Conservation (phyloP, 345 rosid genomes). For the Erodium maritimum region DNA sequence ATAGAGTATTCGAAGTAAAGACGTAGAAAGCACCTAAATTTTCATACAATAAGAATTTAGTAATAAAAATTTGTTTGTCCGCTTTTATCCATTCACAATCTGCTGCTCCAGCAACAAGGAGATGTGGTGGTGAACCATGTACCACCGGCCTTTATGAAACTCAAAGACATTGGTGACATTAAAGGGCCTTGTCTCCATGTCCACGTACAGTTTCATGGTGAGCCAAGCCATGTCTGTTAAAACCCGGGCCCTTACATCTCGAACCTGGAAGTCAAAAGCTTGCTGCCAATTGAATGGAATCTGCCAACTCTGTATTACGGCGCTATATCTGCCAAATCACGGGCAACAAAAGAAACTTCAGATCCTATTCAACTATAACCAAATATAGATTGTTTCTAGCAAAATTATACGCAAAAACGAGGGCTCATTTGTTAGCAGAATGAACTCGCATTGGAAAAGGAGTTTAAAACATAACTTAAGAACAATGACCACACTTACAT, state of each 20-base stretch:
- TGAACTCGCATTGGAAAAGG: too few species aligned
- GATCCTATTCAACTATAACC: neutral
- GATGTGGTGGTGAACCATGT: constrained; percentile 92
- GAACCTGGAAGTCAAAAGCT: constrained; percentile 67
- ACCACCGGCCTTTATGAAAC: constrained; percentile 74
- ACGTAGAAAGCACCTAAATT: neutral
- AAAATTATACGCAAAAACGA: neutral
- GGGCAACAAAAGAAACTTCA: neutral
- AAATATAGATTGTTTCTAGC: neutral
- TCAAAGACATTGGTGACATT: constrained; percentile 75
- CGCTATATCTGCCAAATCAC: constrained; percentile 59
- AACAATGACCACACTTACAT: too few species aligned
- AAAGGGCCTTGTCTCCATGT: constrained; percentile 56
- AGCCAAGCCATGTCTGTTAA: constrained; percentile 92
- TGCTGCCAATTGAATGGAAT: constrained; percentile 79
- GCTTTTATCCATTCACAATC: constrained; percentile 30
- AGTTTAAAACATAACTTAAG: too few species aligned
- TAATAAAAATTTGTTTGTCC: neutral
- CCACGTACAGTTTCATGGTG: constrained; percentile 67
- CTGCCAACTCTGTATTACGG: constrained; percentile 96
- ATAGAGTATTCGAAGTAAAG: too few species aligned
- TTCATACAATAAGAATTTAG: neutral
- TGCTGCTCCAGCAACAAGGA: constrained; percentile 35
- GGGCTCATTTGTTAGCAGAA: too few species aligned
- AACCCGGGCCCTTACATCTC: constrained; percentile 70